Base-by-base conservation (phyloP, 2,329 filamentous ascomycete genomes). In the Exophiala sp. region DNA sequence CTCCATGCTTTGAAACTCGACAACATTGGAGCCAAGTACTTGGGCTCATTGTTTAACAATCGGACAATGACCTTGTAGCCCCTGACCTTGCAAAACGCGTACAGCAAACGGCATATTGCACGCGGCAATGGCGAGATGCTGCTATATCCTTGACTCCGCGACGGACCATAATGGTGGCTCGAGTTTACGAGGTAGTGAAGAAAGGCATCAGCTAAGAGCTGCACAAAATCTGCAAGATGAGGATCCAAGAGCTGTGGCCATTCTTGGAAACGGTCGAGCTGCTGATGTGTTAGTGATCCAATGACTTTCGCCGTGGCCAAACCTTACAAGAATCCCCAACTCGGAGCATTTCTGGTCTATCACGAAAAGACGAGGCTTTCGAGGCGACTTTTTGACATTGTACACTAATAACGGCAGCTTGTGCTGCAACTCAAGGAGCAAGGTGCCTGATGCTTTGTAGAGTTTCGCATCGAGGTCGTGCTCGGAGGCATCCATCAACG, bases 181-280 rank as follows among this genome's bases (percentile, higher is more conserved):
- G 65, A 39, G 69, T 63, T 55, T n/a, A 52, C 47, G 10, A 60
- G 47, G 35, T 57, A 60, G 39, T 40, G 45, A 21, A 96, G 74
- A 65, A 92, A 95, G 14, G 88, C 86, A 65, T 86, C 80, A 21
- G 89, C 84, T 34, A 97, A 77, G 38, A 82, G 75, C 20, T 89
- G 86, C 46, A 97, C 77, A 70, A 95, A 84, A 59, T 74, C 79
- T 47, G 87, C 84, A 39, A 99, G 78, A 69, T 92, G 82, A 8
- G 89, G 83, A 71, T 99, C 94, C 21, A 99, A 81, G 36, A 97
- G 80, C 69, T 99, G 94, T 14, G 94, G 94, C 61, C 95, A 86
- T 75, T 96, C 91, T 77, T 97, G 92, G 63, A 97, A 99, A 1
- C 88, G 85, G 63, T 96, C 91, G 46, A 99, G 82, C 75, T 76